Evolutionary conservation across 108 stramenopile genomes (phyloP), one percentile per base, ranked within the genome.

Genomic region (Skeletonema menzelii): DNA sequence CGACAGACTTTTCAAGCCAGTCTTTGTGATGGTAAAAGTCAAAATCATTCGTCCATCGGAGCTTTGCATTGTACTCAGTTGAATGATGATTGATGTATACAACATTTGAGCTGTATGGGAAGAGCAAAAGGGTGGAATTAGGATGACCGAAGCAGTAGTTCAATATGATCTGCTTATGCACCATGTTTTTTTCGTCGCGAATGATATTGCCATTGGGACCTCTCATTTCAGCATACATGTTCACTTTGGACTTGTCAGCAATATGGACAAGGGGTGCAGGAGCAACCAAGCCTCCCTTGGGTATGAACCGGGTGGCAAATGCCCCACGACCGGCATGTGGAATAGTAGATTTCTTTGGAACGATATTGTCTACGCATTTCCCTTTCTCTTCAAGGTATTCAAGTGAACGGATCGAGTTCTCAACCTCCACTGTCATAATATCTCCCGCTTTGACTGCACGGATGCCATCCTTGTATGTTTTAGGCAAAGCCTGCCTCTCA

Each of bases 131-230:
- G 10, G 81, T 78, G 0, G 89, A 91, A 63, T 95, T 83, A 5
- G 59, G 73, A 76, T 95, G 94, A 8, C 88, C 85, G 68, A 91
- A 93, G 42, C 82, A 84, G 72, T 95, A 95, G 66, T 95, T 95
- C 32, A 87, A 30, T 28, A 95, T 70, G 15, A 95, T 64, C 56
- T 95, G 86, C 46, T 84, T 82, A 47, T 24, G 69, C 65, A 73
- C 27, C 14, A 81, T 22, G 17, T 84, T 72, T 2, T 67, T 42
- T 31, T 65, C 67, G n/a, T 82, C 75, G 10, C 77, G 49, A 1
- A 79, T 68, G 5, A 85, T 31, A 32, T 79, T 78, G 12, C 42
- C 68, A 34, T 59, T 55, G 13, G 63, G 46, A 6, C 82, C 79
- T 30, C 77, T 73, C 57, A 37, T 65, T 11, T 74, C 80, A 5